These are phyloP conservation scores for Coelastrella sp. DNA, from an alignment of 139 green algal genomes.

Conservation along the genomic window DNA sequence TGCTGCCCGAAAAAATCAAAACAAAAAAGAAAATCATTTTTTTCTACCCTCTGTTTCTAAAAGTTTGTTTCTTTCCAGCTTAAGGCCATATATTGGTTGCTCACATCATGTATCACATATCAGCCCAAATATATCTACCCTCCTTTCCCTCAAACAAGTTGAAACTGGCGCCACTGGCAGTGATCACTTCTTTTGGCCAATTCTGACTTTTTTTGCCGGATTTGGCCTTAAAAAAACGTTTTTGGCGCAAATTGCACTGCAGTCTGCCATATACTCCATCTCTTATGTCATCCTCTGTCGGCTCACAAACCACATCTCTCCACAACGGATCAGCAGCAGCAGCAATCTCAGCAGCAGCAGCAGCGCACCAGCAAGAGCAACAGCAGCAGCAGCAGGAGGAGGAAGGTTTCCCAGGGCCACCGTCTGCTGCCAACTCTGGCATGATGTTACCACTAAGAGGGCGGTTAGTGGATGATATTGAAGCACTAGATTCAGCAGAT, in stretches of 20 bases:
- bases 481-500: not conserved
- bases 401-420: not conserved
- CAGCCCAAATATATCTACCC: no score
- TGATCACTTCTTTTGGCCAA: no score
- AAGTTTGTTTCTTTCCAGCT: no score
- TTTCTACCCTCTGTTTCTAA: no score
- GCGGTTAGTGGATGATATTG: constrained; percentile 27
- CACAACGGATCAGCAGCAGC: constrained; percentile 12
- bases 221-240: no score
- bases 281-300: not conserved
- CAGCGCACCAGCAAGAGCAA: constrained; percentile 23
- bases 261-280: not conserved
- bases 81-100: no score
- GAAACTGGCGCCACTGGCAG: no score
- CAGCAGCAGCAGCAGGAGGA: constrained; percentile 4
- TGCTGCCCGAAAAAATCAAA: no score
- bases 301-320: not conserved
- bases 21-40: no score
- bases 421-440: not conserved
- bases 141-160: no score
- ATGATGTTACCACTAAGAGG: constrained; percentile 22
- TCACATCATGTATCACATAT: no score
- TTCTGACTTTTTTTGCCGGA: no score
- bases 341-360: constrained; percentile 10
- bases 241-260: not conserved